Base-by-base conservation (phyloP, 768 basidiomycete species). In the Rhodosporidiobolus sp. region DNA sequence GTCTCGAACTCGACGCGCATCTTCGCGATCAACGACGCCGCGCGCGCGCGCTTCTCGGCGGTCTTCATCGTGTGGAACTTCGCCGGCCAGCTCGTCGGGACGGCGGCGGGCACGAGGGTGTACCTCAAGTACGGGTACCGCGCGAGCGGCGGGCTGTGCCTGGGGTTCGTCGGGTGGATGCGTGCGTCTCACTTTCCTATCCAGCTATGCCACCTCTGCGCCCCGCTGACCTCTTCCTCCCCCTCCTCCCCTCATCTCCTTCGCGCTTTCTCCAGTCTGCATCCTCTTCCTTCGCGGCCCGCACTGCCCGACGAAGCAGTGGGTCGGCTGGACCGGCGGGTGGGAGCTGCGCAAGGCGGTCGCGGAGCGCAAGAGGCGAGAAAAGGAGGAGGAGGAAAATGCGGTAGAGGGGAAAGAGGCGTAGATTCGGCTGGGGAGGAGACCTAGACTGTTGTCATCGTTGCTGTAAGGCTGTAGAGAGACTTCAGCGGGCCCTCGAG, bases 21-120 rank as follows among this genome's bases (percentile, higher is more conserved):
- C 28, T 86, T 87, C 69, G 82, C 82, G 38, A 77, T 83, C 30
- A 79, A 82, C 69, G 77, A 81, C 3, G 77, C 82, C 53, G 89
- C 89, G 5, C 82, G 88, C 57, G 85, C 91, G 10, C 85, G 91
- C 43, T 76, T 94, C 19, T 92, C 93, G 74, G 90, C 91, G 1
- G 85, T 91, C 55, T 83, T 87, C 56, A 85, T 93, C 57, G 83
- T 92, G 64, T 87, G 87, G 82, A 73, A 89, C 43, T 90, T 91
- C 80, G 84, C 90, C 32, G 91, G 91, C 0, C 90, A 92, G 82
- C 89, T 92, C 17, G 87, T 89, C 81, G 91, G 91, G 26, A 91
- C 90, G 0, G 84, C 89, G 0, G 88, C 88, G 1, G 88, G 90
- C 43, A 89, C 90, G 0, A 80, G 85, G 48, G 85, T 92, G 4